Conservation (phyloP, 345 rosid genomes). For the Mercurialis annua region DNA sequence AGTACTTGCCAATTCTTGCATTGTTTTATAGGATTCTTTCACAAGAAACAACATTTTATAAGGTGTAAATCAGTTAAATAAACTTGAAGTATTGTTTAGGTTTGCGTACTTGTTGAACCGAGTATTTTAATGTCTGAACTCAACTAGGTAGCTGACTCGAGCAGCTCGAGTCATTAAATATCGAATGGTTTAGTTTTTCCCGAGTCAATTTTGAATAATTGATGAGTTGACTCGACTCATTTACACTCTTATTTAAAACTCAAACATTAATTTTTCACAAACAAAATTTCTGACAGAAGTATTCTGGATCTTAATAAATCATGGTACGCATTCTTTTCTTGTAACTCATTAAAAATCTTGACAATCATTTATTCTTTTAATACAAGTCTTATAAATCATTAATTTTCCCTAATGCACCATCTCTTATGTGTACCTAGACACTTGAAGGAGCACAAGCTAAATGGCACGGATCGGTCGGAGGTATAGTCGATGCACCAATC, state of each 20-base stretch:
- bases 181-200: too few species aligned
- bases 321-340: conserved; percentile 17
- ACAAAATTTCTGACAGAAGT: background rate
- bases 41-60: conserved; percentile 9
- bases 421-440: conserved; percentile 27
- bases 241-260: too few species aligned
- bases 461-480: conserved; percentile 45
- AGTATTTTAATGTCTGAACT: background rate
- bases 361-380: too few species aligned
- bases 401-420: too few species aligned
- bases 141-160: too few species aligned
- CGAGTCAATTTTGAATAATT: too few species aligned
- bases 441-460: conserved; percentile 25
- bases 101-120: too few species aligned
- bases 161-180: too few species aligned
- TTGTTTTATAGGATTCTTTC: conserved; percentile 29
- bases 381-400: too few species aligned
- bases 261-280: background rate
- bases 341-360: background rate
- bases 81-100: too few species aligned
- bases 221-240: too few species aligned
- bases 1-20: conserved; percentile 18
- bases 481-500: conserved; percentile 44
- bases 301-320: background rate
- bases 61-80: too few species aligned